A percentile compares a stretch with the other conserved stretches of the same genome.
Conservation (phyloP, 352 stramenopile species). For the Phytophthora constricta region DNA sequence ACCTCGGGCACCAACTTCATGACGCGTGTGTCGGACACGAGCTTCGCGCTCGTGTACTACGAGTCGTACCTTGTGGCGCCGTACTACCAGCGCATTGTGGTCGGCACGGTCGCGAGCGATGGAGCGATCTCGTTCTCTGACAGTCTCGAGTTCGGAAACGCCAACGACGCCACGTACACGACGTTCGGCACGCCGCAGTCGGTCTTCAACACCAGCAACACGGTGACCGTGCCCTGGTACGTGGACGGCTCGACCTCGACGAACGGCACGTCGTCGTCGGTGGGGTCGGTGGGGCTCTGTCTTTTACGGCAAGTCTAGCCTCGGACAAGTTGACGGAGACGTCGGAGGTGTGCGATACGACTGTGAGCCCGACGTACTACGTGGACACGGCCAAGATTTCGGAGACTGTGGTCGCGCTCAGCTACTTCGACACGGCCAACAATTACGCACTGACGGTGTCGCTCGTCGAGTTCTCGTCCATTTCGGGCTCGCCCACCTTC, state of each 20-base stretch:
- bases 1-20: slow-evolving; percentile 76
- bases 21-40: slow-evolving; percentile 63
- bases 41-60: slow-evolving; percentile 73
- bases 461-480: slow-evolving; percentile 68
- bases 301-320: slow-evolving; percentile 55
- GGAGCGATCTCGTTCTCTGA: slow-evolving; percentile 64
- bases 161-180: slow-evolving; percentile 42
- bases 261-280: slow-evolving; percentile 52
- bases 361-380: slow-evolving; percentile 73
- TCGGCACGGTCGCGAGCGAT: slow-evolving; percentile 56
- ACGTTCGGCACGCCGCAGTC: slow-evolving; percentile 66
- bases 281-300: slow-evolving; percentile 61
- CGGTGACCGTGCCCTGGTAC: slow-evolving; percentile 76
- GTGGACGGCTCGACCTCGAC: slow-evolving; percentile 48
- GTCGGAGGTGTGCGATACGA: slow-evolving; percentile 54
- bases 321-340: slow-evolving; percentile 30
- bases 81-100: slow-evolving; percentile 69
- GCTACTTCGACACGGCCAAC: slow-evolving; percentile 76
- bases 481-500: slow-evolving; percentile 66
- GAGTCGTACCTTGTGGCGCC: slow-evolving; percentile 57
- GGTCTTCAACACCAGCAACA: slow-evolving; percentile 69
- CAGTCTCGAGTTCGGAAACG: slow-evolving; percentile 66
- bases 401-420: slow-evolving; percentile 64
- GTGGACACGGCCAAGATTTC: slow-evolving; percentile 71
- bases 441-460: slow-evolving; percentile 79